phyloP scores from a whole-genome alignment of 1,284 basidiomycete genomes.

The Abortiporus biennis region DNA sequence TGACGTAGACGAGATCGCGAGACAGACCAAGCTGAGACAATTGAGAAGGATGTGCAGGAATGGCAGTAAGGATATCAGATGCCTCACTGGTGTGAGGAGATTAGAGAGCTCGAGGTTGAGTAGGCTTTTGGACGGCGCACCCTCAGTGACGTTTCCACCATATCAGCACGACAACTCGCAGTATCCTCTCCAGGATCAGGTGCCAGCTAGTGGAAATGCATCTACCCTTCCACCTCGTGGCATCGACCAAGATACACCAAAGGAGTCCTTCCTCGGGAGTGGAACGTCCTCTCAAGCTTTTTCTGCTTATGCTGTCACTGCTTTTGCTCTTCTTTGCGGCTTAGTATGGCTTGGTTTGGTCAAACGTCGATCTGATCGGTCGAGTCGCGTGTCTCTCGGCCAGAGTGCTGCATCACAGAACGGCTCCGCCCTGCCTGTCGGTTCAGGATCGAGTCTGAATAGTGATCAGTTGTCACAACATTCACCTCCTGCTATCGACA shows the following conservation, averaged over 20 bases:
- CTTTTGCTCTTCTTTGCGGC: not conserved
- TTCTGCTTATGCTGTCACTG: slow-evolving; percentile 6
- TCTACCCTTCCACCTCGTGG: not conserved
- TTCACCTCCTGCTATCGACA: not conserved
- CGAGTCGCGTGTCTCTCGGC: not conserved
- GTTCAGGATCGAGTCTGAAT: too few relatives aligned
- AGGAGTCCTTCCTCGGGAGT: slow-evolving; percentile 6
- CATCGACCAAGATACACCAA: not conserved
- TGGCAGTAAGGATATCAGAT: slow-evolving; percentile 42
- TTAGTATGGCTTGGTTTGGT: not conserved
- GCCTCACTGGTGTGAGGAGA: slow-evolving; percentile 53
- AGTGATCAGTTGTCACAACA: not conserved
- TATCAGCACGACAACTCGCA: slow-evolving; percentile 1
- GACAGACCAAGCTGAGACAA: slow-evolving; percentile 25
- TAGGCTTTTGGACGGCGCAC: slow-evolving; percentile 29
- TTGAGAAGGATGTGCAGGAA: slow-evolving; percentile 28
- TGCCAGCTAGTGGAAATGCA: not conserved
- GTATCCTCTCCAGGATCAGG: not conserved
- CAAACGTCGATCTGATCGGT: not conserved
- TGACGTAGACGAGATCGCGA: slow-evolving; percentile 41
- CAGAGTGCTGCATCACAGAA: not conserved
- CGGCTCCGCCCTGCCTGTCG: not conserved
- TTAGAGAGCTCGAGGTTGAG: slow-evolving; percentile 35
- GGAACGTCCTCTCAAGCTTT: slow-evolving; percentile 4
- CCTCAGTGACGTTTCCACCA: slow-evolving; percentile 18